phyloP scores from a whole-genome alignment of 768 basidiomycete genomes.

The Trametes maxima region DNA sequence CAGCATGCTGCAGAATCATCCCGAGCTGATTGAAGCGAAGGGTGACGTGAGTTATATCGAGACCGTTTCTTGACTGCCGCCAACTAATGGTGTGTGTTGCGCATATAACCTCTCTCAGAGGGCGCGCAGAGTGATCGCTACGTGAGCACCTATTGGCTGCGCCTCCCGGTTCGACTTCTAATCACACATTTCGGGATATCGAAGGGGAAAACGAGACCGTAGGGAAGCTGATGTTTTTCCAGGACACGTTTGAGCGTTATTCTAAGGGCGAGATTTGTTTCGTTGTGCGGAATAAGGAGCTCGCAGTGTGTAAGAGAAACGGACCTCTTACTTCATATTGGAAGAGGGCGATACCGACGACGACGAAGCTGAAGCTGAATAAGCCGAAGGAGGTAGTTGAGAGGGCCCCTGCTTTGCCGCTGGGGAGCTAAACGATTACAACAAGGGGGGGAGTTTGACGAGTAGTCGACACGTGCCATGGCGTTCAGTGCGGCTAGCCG shows the following conservation, averaged over 20 bases:
- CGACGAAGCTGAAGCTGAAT: background rate
- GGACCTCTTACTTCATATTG: slow-evolving; percentile 12
- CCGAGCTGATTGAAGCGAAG: slow-evolving; percentile 25
- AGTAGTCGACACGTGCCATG: too few relatives aligned
- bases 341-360: background rate
- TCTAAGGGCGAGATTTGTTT: slow-evolving; percentile 31
- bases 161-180: background rate
- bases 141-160: background rate
- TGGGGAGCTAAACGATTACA: too few relatives aligned
- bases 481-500: too few relatives aligned
- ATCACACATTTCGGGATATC: slow-evolving; percentile 26
- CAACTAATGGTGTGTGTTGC: background rate
- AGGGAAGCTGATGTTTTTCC: slow-evolving; percentile 24
- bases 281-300: slow-evolving; percentile 23
- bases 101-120: slow-evolving; percentile 24
- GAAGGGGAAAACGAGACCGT: slow-evolving; percentile 30
- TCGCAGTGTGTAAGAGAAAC: slow-evolving; percentile 28
- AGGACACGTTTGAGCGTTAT: slow-evolving; percentile 30
- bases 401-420: background rate
- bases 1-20: slow-evolving; percentile 26
- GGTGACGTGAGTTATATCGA: slow-evolving; percentile 16
- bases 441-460: too few relatives aligned
- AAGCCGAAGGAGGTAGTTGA: background rate
- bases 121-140: slow-evolving; percentile 19
- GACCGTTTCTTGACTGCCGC: background rate